These are phyloP conservation scores for Seiridium cupressi DNA, from an alignment of 2,329 filamentous ascomycete genomes.

Conservation along the genomic window DNA sequence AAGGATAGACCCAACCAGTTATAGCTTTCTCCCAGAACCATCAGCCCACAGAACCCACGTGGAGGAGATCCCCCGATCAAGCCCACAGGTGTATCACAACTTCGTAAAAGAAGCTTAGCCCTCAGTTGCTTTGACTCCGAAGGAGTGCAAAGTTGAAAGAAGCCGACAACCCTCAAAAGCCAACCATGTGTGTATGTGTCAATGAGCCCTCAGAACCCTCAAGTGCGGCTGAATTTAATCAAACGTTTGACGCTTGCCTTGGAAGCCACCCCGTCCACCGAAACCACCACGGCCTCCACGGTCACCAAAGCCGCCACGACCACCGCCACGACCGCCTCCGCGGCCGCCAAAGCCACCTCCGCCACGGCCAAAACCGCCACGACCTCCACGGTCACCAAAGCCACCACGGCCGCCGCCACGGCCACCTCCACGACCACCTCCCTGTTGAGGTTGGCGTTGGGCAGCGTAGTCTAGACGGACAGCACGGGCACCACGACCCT, in stretches of 20 bases:
- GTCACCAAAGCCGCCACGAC: constrained; percentile 34
- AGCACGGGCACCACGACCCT: constrained; percentile 67
- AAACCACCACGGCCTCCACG: constrained; percentile 41
- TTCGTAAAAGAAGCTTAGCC: constrained; percentile 40
- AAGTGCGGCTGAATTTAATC: constrained; percentile 36
- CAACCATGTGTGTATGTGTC: constrained; percentile 40
- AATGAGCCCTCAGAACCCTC: constrained; percentile 42
- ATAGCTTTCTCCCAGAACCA: constrained; percentile 14
- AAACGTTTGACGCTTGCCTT: constrained; percentile 75
- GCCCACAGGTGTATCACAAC: constrained; percentile 56
- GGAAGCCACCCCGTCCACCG: constrained; percentile 49
- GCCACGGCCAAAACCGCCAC: constrained; percentile 51
- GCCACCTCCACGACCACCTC: constrained; percentile 48
- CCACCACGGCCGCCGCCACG: constrained; percentile 47
- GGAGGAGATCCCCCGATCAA: constrained; percentile 36
- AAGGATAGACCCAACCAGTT: constrained; percentile 13
- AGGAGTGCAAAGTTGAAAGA: constrained; percentile 38
- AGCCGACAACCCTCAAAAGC: constrained; percentile 58
- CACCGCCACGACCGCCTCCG: constrained; percentile 43
- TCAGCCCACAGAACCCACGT: constrained; percentile 26
- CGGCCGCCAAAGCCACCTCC: constrained; percentile 39
- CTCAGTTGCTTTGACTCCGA: constrained; percentile 49
- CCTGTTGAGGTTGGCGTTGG: constrained; percentile 61
- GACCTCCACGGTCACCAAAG: constrained; percentile 48
- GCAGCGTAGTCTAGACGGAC: constrained; percentile 82